phyloP scores from a whole-genome alignment of 2,329 filamentous ascomycete genomes.

The Fusarium caatingaense region DNA sequence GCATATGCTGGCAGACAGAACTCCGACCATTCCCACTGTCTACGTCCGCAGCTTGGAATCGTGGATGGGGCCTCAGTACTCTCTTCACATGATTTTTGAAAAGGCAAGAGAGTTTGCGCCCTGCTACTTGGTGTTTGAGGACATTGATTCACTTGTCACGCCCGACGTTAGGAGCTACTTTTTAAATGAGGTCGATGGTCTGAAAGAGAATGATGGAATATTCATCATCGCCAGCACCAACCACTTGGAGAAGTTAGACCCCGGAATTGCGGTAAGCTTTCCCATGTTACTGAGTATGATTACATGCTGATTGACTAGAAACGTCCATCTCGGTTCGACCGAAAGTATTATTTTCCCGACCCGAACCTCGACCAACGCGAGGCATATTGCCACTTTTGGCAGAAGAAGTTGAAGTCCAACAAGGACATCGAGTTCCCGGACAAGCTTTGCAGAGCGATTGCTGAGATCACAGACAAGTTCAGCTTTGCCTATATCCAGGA shows the following conservation, averaged over 20 bases:
- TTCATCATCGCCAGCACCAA: slow-evolving; percentile 8
- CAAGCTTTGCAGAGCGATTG: background rate
- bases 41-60: slow-evolving; percentile 40
- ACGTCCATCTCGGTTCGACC: slow-evolving; percentile 4
- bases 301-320: background rate
- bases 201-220: slow-evolving; percentile 2
- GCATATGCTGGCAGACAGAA: slow-evolving; percentile 67
- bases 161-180: slow-evolving; percentile 49
- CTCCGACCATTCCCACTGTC: slow-evolving; percentile 32
- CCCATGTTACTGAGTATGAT: rapidly evolving
- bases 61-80: slow-evolving; percentile 66
- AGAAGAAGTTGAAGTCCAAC: background rate
- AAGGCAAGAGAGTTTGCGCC: slow-evolving; percentile 72
- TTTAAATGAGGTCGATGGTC: slow-evolving; percentile 2
- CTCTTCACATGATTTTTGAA: slow-evolving; percentile 64
- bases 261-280: background rate
- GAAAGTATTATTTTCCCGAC: slow-evolving; percentile 5
- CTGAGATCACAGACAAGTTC: slow-evolving; percentile 1
- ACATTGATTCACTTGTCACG: slow-evolving; percentile 74
- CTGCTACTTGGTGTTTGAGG: slow-evolving; percentile 78
- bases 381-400: slow-evolving; percentile 4
- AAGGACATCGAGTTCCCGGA: background rate
- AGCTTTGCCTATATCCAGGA: slow-evolving; percentile 10
- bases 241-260: background rate
- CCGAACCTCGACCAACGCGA: slow-evolving; percentile 4